Percentiles rank a stretch among this genome's conserved stretches.
Conservation (phyloP, 352 stramenopile genomes). For the Phytophthora meadii region DNA sequence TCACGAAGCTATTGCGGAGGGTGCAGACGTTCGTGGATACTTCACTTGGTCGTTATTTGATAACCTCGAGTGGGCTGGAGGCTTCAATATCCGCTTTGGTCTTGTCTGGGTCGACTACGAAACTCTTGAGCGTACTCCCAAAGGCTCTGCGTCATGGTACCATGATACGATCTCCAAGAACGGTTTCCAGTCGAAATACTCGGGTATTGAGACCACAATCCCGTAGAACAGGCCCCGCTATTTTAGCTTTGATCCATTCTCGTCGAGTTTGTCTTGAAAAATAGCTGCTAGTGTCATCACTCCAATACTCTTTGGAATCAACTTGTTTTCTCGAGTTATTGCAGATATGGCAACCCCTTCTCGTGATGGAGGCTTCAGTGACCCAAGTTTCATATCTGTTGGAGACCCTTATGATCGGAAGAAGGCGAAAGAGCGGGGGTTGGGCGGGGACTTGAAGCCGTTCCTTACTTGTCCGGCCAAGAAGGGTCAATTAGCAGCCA, state of each 20-base stretch:
- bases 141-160: conserved; percentile 68
- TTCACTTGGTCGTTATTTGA: conserved; percentile 93
- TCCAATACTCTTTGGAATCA: not conserved
- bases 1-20: conserved; percentile 52
- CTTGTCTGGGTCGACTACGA: conserved; percentile 65
- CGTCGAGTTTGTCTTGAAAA: conserved; percentile 23
- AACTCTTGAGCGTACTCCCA: conserved; percentile 66
- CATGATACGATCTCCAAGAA: conserved; percentile 57
- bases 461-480: conserved; percentile 82
- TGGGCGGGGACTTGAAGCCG: conserved; percentile 66
- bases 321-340: conserved; percentile 8
- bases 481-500: conserved; percentile 61
- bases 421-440: conserved; percentile 55
- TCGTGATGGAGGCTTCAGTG: conserved; percentile 79
- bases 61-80: conserved; percentile 93
- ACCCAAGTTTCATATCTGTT: conserved; percentile 70
- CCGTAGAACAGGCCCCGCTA: conserved; percentile 14
- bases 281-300: conserved; percentile 17
- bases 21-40: conserved; percentile 81
- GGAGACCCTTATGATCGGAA: conserved; percentile 65
- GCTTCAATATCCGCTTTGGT: conserved; percentile 66
- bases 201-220: conserved; percentile 3
- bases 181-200: conserved; percentile 34
- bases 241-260: conserved; percentile 21
- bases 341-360: conserved; percentile 36